Conservation (phyloP, 1,139 yeast genomes). For the Yamadazyma sp. region DNA sequence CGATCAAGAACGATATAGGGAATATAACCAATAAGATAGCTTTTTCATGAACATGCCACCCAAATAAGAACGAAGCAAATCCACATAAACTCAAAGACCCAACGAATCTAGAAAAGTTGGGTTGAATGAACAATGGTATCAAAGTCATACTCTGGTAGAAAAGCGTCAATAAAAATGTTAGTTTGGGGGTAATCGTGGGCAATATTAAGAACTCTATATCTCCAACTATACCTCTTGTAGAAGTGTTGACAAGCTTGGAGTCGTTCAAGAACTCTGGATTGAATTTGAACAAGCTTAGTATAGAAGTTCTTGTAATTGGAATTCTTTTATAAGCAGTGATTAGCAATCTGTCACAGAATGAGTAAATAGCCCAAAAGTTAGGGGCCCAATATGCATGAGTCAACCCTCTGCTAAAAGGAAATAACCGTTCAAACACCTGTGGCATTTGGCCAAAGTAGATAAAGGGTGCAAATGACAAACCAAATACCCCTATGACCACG, state of each 20-base stretch:
- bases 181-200: slow-evolving; percentile 75
- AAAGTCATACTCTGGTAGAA: slow-evolving; percentile 80
- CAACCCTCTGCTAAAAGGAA: slow-evolving; percentile 92
- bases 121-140: slow-evolving; percentile 72
- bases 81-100: slow-evolving; percentile 90
- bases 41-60: slow-evolving; percentile 99
- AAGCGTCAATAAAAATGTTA: slow-evolving; percentile 75
- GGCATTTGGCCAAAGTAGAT: slow-evolving; percentile 62
- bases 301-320: slow-evolving; percentile 44
- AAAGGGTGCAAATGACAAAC: slow-evolving; percentile 81
- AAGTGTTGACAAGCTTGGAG: slow-evolving; percentile 31
- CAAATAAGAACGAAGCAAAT: slow-evolving; percentile 85
- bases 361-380: slow-evolving; percentile 92
- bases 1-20: slow-evolving; percentile 79
- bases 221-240: slow-evolving; percentile 90
- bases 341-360: slow-evolving; percentile 75
- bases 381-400: slow-evolving; percentile 99
- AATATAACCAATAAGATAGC: slow-evolving; percentile 87
- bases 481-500: slow-evolving; percentile 63
- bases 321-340: slow-evolving; percentile 49
- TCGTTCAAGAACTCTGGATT: slow-evolving; percentile 27
- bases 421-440: slow-evolving; percentile 65
- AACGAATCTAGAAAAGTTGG: slow-evolving; percentile 73
- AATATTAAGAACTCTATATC: slow-evolving; percentile 79
- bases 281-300: slow-evolving; percentile 34